These are phyloP conservation scores for Leccinum pachyderme DNA, from an alignment of 1,284 basidiomycete species.

Conservation along the genomic window DNA sequence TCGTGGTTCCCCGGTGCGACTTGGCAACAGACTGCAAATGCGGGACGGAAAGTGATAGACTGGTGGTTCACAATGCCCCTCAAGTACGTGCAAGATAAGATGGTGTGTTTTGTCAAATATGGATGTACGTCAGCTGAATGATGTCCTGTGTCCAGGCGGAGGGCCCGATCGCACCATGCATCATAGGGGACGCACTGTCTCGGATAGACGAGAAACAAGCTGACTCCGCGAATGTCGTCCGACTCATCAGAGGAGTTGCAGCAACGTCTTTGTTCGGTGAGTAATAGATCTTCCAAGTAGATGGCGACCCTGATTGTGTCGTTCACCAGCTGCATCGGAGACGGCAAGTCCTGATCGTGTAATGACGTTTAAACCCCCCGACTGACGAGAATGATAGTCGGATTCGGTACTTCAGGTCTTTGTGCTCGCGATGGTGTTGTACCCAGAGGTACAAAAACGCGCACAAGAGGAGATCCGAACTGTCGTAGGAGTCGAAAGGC, in stretches of 20 bases:
- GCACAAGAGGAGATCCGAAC: constrained; percentile 9
- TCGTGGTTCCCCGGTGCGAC: constrained; percentile 10
- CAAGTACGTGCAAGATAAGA: constrained; percentile 1
- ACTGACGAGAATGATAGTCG: constrained; percentile 1
- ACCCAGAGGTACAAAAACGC: constrained; percentile 10
- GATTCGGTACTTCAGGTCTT: constrained; percentile 6
- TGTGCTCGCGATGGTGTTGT: constrained; percentile 10
- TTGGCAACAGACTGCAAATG: constrained; percentile 5
- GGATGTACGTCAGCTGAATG: not conserved
- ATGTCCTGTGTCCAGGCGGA: not conserved
- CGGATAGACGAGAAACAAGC: constrained; percentile 5
- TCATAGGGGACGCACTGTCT: constrained; percentile 9
- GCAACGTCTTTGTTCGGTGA: not conserved
- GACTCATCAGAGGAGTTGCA: not conserved
- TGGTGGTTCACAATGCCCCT: constrained; percentile 10
- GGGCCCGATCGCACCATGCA: constrained; percentile 3
- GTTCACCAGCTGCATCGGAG: constrained; percentile 8
- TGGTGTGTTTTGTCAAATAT: constrained; percentile 2
- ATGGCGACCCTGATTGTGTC: not conserved
- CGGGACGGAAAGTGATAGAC: constrained; percentile 6
- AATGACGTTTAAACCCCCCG: not conserved
- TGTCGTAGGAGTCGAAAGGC: constrained; percentile 11
- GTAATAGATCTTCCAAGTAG: not conserved
- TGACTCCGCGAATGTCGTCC: not conserved
- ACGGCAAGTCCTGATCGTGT: constrained; percentile 1